Evolutionary conservation across 768 basidiomycete species (phyloP), one percentile per base, ranked within the genome.

Genomic region (Leccinum uliginosum): DNA sequence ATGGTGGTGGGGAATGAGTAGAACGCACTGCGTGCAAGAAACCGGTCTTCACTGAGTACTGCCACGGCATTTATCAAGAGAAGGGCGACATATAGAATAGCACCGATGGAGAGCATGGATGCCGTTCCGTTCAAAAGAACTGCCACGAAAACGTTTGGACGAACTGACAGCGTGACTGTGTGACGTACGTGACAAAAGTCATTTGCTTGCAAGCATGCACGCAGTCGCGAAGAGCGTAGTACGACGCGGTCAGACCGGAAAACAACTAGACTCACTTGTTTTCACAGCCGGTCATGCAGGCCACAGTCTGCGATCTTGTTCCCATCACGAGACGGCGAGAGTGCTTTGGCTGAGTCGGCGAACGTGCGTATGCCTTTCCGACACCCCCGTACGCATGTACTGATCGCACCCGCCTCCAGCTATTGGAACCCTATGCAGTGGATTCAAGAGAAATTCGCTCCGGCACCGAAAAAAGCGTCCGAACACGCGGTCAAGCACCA

Each of bases 41-140:
- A 99, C 7, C 96, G 83, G 65, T 99, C 96, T 74, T 99, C 96
- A 66, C 86, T 96, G 59, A 99, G 80, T 56, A 99, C 87, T 8
- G 96, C 96, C 71, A 98, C 84, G 46, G 94, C 92, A 72, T 99
- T 98, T 65, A 94, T 84, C 68, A 98, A 78, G 44, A 99, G 84
- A 23, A 99, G 79, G 24, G 84, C 77, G 55, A 93, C 87, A 77
- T 97, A 93, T 64, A 98, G 75, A 61, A 97, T 81, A 15, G 82
- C 82, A 40, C 89, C 90, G 46, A 91, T 74, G 57, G 79, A 72
- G 57, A 83, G 73, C 80, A 85, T 84, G 30, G 30, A 32, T 30
- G 30, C 11, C 55, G 64, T 57, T 65, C 59, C 59, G 62, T 51
- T 40, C 52, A 50, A 8, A n/a, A n/a, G 23, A 29, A 47, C 30